Percentiles rank a stretch among this genome's conserved stretches.
phyloP scores from a whole-genome alignment of 768 basidiomycete species.

The Russula emetica region DNA sequence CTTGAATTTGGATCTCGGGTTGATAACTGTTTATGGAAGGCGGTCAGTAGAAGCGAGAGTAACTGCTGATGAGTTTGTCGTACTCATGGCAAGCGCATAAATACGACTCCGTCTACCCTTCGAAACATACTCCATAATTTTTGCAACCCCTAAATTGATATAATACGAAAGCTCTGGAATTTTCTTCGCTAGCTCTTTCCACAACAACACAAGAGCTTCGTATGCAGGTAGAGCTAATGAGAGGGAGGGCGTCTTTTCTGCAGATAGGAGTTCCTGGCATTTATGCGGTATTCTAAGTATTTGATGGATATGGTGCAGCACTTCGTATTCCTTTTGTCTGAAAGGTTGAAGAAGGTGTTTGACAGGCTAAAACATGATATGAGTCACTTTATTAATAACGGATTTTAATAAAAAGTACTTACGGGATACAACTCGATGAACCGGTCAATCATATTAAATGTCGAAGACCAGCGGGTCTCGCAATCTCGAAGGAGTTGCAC shows the following conservation, averaged over 20 bases:
- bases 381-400: no score
- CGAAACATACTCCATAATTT: background rate
- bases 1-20: background rate
- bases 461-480: background rate
- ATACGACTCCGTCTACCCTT: background rate
- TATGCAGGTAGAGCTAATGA: background rate
- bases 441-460: background rate
- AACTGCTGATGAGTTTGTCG: background rate
- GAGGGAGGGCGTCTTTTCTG: background rate
- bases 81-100: background rate
- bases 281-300: background rate
- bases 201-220: background rate
- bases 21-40: background rate
- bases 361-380: background rate
- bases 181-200: background rate
- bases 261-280: background rate
- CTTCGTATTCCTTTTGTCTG: background rate
- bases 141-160: background rate
- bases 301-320: background rate
- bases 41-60: no score
- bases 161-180: background rate
- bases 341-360: background rate
- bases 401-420: background rate
- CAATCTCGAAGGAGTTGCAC: background rate
- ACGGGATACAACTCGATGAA: background rate